Base-by-base conservation (phyloP, 2,329 filamentous ascomycete genomes). In the Exophiala sp. region DNA sequence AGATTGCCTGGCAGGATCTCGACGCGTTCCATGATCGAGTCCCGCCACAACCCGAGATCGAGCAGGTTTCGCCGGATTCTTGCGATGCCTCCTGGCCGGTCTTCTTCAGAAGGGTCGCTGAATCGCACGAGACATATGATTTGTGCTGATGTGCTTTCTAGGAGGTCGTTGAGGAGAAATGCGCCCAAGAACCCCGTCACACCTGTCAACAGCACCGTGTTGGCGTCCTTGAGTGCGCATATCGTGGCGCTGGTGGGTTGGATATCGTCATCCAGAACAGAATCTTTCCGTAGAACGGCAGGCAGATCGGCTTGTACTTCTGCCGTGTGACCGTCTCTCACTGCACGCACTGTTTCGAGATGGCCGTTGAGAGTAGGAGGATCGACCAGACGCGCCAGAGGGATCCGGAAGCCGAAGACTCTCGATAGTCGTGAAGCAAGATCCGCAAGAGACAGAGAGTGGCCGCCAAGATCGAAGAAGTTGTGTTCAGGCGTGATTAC, bases 401-500 rank as follows among this genome's bases (percentile, higher is more conserved):
- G 82, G 1, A 91, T 78, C 0, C 82, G 78, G 64, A 90, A 86
- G 3, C 85, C 85, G 60, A 88, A 88, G 0, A 76, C 77, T 51
- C 79, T 79, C 0, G 83, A 81, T 11, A 90, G 65, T 27, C 81
- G 79, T 21, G 81, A 81, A n/a, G 86, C 81, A 21, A 91, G 74
- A 53, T 88, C 83, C 0, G 86, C 86, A n/a, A 91, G 77, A 1
- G 81, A 81, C 46, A 91, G 70, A 0, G 85, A 89, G 66, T 91
- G 86, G 0, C 86, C 86, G 29, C 86, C 86, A 1, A 91, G 71
- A 53, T 90, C 86, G 63, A 90, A 91, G 67, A 91, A 91, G 64
- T 82, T 84, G 64, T 88, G 82, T 54, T 86, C 81, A 1, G 77
- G 62, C 45, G 83, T 85, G 19, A 90, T 78, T 16, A 77, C 73